Evolutionary conservation across 78 protist genomes (phyloP), one percentile per base, ranked within the genome.

Genomic region (Mastigamoeba balamuthi): DNA sequence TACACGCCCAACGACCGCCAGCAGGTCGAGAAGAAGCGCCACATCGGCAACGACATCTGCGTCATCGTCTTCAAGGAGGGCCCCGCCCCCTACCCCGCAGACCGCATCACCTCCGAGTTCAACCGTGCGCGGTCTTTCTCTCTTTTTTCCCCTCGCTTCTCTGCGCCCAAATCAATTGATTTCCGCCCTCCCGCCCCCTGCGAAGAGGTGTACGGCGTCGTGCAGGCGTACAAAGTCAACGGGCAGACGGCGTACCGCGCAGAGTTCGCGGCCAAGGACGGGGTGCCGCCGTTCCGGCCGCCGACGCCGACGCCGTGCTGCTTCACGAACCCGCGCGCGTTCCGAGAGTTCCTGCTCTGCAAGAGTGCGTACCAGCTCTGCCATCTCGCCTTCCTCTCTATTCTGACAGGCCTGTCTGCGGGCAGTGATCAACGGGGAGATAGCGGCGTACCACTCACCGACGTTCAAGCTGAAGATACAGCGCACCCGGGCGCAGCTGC

Each of bases 41-140:
- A 82, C 69, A 71, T 87, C 39, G 91, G 91, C 40, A 87, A 87
- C 64, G 91, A 87, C 77, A 77, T 82, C 28, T 84, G 72, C 65
- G 71, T 76, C 66, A 74, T 82, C 37, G 69, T 82, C 66, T 82
- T 75, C 73, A 82, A 82, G 73, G 87, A 82, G 40, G 81, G 81
- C 40, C 67, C 67, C 53, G 70, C 67, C 33, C 42, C 66, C 33
- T 75, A 74, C 40, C 69, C 65, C 42, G 81, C 87, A 74, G 70
- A 73, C 28, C 71, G 66, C 36, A 75, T 82, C 44, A 74, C 68
- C 73, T 82, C 87, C 36, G 87, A 82, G 76, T 82, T 74, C 43
- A 82, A 82, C 65, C 78, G 86, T 81, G 74, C 67, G 76, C 72
- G 35, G 48, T 69, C 7, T 1, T n/a, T n/a, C n/a, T n/a, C n/a